A percentile compares a stretch with the other conserved stretches of the same genome.
phyloP scores from a whole-genome alignment of 805 yeast genomes.

The Kuraishia hungarica region DNA sequence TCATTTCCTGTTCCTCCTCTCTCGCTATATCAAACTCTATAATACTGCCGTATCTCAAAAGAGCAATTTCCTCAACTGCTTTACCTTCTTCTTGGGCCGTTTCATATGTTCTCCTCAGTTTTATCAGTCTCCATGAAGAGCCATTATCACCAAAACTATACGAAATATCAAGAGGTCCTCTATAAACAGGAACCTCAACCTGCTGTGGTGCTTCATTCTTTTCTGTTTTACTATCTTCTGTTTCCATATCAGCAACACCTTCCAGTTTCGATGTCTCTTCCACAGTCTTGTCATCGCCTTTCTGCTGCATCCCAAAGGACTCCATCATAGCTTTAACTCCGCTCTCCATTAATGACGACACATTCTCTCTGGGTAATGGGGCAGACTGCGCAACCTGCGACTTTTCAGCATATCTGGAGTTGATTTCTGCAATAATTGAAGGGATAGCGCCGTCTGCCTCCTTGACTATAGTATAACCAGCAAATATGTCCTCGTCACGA shows the following conservation, averaged over 20 bases:
- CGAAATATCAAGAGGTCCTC: slow-evolving; percentile 11
- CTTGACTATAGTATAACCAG: slow-evolving; percentile 3
- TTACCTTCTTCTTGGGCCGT: slow-evolving; percentile 10
- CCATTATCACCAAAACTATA: slow-evolving; percentile 30
- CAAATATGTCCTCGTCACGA: slow-evolving; percentile 7
- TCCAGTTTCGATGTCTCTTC: not conserved
- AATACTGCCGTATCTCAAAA: slow-evolving; percentile 19
- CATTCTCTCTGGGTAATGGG: not conserved
- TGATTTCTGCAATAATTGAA: not conserved
- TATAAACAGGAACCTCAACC: not conserved
- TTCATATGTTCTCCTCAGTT: slow-evolving; percentile 16
- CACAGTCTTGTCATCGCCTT: no score
- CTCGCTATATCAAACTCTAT: slow-evolving; percentile 20
- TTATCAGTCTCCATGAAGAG: slow-evolving; percentile 29
- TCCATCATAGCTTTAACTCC: not conserved
- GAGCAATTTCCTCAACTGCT: slow-evolving; percentile 17
- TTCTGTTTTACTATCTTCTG: no score
- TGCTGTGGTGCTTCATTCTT: no score
- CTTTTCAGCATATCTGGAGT: not conserved
- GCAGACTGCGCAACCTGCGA: not conserved
- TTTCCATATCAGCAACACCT: no score
- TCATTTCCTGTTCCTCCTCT: slow-evolving; percentile 23
- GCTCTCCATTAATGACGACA: not conserved
- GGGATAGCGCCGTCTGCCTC: not conserved
- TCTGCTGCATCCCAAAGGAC: not conserved